Percentiles rank a stretch among this genome's conserved stretches.
Evolutionary conservation across 2,329 filamentous ascomycete genomes (phyloP).

Genomic region (Exophiala oligosperma): DNA sequence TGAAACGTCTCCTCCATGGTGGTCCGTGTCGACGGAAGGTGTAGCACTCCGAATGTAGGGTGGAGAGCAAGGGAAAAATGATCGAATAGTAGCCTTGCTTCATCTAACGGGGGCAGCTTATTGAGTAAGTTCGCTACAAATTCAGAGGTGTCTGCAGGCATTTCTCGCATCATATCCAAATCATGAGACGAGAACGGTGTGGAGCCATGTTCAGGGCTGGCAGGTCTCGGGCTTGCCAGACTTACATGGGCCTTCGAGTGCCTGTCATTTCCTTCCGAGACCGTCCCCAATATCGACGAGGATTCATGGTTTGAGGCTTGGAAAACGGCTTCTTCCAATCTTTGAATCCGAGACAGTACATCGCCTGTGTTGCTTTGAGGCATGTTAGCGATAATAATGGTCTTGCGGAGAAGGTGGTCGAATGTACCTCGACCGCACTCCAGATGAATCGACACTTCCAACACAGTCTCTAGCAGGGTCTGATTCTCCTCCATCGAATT

Average conservation of each 20-base stretch:
- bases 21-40: not conserved
- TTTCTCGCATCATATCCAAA: too few relatives aligned
- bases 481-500: not conserved
- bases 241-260: too few relatives aligned
- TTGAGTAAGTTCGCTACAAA: not conserved
- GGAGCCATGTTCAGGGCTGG: too few relatives aligned
- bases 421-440: too few relatives aligned
- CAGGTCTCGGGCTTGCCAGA: too few relatives aligned
- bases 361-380: not conserved
- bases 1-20: conserved; percentile 1
- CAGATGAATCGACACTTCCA: too few relatives aligned
- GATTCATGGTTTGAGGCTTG: not conserved
- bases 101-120: not conserved
- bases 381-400: not conserved
- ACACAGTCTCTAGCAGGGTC: not conserved
- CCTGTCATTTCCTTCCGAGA: too few relatives aligned
- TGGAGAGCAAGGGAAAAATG: not conserved
- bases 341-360: not conserved
- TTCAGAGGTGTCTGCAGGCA: too few relatives aligned
- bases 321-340: not conserved
- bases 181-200: too few relatives aligned
- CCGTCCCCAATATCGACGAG: too few relatives aligned
- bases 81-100: conserved; percentile 1
- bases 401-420: too few relatives aligned
- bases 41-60: not conserved